Conservation (phyloP, 768 basidiomycete genomes). For the Crepidotus variabilis region DNA sequence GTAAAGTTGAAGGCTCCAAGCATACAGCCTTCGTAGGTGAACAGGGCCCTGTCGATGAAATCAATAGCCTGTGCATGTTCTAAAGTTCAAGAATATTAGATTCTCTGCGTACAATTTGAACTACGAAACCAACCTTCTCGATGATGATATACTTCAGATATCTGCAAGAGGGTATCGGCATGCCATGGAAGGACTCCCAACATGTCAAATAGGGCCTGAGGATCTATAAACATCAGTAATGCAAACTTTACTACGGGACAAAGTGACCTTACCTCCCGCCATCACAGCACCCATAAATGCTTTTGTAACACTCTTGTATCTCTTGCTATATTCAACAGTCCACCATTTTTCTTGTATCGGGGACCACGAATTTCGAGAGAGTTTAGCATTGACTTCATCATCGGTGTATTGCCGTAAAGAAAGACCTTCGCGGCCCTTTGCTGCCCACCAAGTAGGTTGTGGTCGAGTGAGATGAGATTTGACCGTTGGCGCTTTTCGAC, state of each 20-base stretch:
- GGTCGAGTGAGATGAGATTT: constrained; percentile 79
- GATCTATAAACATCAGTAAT: constrained; percentile 44
- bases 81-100: constrained; percentile 18
- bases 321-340: constrained; percentile 83
- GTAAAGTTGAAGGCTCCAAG: constrained; percentile 85
- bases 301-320: constrained; percentile 77
- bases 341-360: constrained; percentile 74
- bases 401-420: constrained; percentile 54
- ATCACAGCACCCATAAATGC: constrained; percentile 79
- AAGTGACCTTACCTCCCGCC: constrained; percentile 63
- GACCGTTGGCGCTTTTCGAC: constrained; percentile 39
- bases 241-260: not conserved
- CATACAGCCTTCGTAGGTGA: constrained; percentile 89
- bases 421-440: constrained; percentile 67
- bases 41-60: constrained; percentile 88
- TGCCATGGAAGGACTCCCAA: constrained; percentile 86
- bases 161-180: constrained; percentile 84
- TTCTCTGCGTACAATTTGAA: not conserved
- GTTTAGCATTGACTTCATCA: constrained; percentile 47
- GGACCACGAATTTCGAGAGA: constrained; percentile 34
- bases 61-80: constrained; percentile 85
- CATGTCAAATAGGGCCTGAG: constrained; percentile 72
- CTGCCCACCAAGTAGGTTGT: constrained; percentile 71
- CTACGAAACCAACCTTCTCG: constrained; percentile 63
- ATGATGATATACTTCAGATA: constrained; percentile 82